Evolutionary conservation across 2,329 filamentous ascomycete genomes (phyloP).

Genomic region (Beauveria brongniartii): DNA sequence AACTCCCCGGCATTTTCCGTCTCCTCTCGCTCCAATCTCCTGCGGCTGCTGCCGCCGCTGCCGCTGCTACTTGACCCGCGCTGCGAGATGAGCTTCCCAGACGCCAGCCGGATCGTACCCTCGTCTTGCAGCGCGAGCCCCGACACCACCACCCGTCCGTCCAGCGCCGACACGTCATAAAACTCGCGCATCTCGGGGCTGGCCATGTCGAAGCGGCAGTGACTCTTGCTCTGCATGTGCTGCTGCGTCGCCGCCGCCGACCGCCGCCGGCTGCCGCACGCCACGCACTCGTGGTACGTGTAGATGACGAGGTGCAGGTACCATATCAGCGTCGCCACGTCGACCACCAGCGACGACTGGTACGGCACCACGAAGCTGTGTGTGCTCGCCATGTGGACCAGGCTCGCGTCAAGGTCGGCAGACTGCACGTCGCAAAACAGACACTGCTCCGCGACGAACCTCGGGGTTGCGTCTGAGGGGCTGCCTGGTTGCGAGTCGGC

Average conservation of each 20-base stretch:
- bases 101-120: neutral
- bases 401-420: slow-evolving; percentile 24
- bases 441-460: slow-evolving; percentile 24
- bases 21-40: neutral
- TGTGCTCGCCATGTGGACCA: slow-evolving; percentile 37
- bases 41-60: neutral
- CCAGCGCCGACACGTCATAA: slow-evolving; percentile 22
- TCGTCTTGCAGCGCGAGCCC: neutral
- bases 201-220: slow-evolving; percentile 32
- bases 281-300: slow-evolving; percentile 38
- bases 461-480: neutral
- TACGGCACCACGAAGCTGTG: slow-evolving; percentile 39
- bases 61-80: neutral
- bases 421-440: slow-evolving; percentile 30
- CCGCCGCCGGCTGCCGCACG: slow-evolving; percentile 34
- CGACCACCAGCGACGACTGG: slow-evolving; percentile 29
- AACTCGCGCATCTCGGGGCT: slow-evolving; percentile 25
- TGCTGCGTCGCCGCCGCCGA: slow-evolving; percentile 35
- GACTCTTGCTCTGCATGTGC: slow-evolving; percentile 38
- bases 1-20: neutral
- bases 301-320: slow-evolving; percentile 40
- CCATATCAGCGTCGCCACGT: slow-evolving; percentile 34
- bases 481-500: neutral
- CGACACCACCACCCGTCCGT: neutral
- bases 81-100: slow-evolving; percentile 6